phyloP scores from a whole-genome alignment of 345 rosid genomes.

The Triadica sebifera region DNA sequence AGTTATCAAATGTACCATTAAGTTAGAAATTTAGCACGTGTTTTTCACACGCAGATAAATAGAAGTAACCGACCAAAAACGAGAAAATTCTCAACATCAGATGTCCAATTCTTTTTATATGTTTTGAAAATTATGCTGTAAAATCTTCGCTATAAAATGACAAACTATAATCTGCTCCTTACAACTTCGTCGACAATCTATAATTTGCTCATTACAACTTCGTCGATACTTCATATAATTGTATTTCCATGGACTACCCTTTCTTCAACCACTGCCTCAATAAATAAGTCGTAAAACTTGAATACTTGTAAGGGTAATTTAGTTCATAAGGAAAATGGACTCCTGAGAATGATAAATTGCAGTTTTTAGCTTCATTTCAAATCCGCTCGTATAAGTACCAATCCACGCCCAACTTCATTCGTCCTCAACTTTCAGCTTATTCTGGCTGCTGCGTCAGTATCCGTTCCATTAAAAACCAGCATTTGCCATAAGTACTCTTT shows the following conservation, averaged over 20 bases:
- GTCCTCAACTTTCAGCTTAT: not conserved
- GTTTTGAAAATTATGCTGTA: too few relatives aligned
- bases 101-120: too few relatives aligned
- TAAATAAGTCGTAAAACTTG: not conserved
- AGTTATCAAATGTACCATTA: too few relatives aligned
- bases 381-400: constrained; percentile 26
- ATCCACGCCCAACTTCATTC: not conserved
- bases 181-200: too few relatives aligned
- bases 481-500: not conserved
- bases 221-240: not conserved
- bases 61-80: too few relatives aligned
- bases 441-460: not conserved
- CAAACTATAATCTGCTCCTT: too few relatives aligned
- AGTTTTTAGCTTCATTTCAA: not conserved
- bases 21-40: too few relatives aligned
- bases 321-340: not conserved
- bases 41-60: too few relatives aligned
- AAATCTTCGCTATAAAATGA: too few relatives aligned
- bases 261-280: not conserved
- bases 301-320: not conserved
- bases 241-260: not conserved
- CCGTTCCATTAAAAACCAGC: constrained; percentile 8
- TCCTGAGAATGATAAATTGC: not conserved
- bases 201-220: not conserved
- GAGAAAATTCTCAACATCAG: too few relatives aligned